Evolutionary conservation across 352 stramenopile species (phyloP).

Genomic region (Phytopythium vexans): DNA sequence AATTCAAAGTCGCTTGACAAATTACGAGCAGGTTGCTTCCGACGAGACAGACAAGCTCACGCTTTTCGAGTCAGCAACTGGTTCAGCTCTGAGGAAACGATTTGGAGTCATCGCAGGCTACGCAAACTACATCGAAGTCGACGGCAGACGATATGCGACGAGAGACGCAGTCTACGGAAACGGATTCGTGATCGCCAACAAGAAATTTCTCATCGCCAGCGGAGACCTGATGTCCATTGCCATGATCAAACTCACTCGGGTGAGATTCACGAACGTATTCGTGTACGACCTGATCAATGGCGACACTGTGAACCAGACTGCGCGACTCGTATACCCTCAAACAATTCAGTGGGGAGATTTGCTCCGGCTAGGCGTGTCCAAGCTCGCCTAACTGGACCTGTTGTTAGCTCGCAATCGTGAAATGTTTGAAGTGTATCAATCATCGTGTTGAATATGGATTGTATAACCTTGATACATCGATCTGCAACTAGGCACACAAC

Average conservation of each 20-base stretch:
- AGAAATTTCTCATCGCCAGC: conserved; percentile 30
- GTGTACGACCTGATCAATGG: conserved; percentile 31
- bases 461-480: too few species aligned
- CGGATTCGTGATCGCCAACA: conserved; percentile 37
- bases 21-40: not conserved
- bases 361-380: conserved; percentile 12
- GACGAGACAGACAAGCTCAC: conserved; percentile 17
- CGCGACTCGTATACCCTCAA: conserved; percentile 24
- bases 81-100: conserved; percentile 15
- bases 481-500: too few species aligned
- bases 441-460: too few species aligned
- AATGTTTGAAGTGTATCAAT: too few species aligned
- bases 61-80: conserved; percentile 24
- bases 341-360: conserved; percentile 28
- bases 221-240: conserved; percentile 30
- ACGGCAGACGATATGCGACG: conserved; percentile 26
- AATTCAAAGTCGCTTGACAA: conserved; percentile 6
- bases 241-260: conserved; percentile 30
- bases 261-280: conserved; percentile 39
- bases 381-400: too few species aligned
- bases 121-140: conserved; percentile 23
- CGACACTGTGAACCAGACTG: conserved; percentile 21
- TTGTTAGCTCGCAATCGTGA: too few species aligned
- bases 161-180: conserved; percentile 40
- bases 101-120: conserved; percentile 22